phyloP scores from a whole-genome alignment of 1,284 basidiomycete species.

The Irpex rosettiformis region DNA sequence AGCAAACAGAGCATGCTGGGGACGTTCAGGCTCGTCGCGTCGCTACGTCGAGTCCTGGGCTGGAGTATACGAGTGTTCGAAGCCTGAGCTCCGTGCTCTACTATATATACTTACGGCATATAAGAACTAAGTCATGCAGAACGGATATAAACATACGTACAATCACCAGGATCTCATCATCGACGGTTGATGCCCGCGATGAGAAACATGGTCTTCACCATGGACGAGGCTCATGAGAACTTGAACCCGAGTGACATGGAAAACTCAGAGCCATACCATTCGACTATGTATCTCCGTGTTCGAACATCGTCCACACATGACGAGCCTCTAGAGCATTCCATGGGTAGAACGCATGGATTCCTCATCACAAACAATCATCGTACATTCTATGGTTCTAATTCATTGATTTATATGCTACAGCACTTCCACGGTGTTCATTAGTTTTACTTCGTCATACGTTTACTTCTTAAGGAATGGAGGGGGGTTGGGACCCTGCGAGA shows the following conservation, averaged over 20 bases:
- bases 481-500: slow-evolving; percentile 71
- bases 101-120: no score
- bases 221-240: neutral
- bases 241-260: no score
- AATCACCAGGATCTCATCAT: no score
- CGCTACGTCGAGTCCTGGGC: neutral
- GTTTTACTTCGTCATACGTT: slow-evolving; percentile 13
- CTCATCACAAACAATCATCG: neutral
- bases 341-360: no score
- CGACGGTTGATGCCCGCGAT: neutral
- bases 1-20: neutral
- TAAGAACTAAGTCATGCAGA: no score
- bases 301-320: neutral
- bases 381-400: slow-evolving; percentile 1
- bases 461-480: slow-evolving; percentile 75
- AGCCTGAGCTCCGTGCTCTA: no score
- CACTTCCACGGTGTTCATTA: slow-evolving; percentile 7
- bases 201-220: neutral
- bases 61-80: neutral
- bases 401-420: slow-evolving; percentile 15
- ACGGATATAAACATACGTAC: no score
- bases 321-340: no score
- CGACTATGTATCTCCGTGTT: no score
- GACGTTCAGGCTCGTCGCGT: neutral
- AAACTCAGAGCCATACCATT: no score